phyloP scores from a whole-genome alignment of 2,329 filamentous ascomycete genomes.

The Penicillium sp. region DNA sequence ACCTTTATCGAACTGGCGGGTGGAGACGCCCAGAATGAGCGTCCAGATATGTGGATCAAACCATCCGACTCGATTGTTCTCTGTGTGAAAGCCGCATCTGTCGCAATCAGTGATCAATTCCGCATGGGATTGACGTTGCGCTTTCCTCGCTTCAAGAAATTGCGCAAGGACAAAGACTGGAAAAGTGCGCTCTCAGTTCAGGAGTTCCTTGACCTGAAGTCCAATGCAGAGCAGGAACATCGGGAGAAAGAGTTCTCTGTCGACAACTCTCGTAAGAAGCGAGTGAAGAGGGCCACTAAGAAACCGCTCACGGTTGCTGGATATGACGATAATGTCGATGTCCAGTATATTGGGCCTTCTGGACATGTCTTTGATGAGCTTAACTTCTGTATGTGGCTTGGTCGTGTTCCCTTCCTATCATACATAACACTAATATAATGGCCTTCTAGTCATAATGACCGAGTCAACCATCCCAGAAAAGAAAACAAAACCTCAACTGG shows the following conservation, averaged over 20 bases:
- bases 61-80: slow-evolving; percentile 85
- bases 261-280: slow-evolving; percentile 64
- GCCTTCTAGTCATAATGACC: slow-evolving; percentile 62
- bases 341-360: slow-evolving; percentile 57
- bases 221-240: slow-evolving; percentile 66
- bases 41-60: slow-evolving; percentile 89
- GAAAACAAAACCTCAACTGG: slow-evolving; percentile 75
- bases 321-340: slow-evolving; percentile 54
- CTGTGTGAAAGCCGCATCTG: slow-evolving; percentile 81
- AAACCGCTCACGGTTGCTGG: slow-evolving; percentile 75
- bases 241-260: slow-evolving; percentile 75
- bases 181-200: slow-evolving; percentile 72
- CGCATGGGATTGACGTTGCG: slow-evolving; percentile 74
- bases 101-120: slow-evolving; percentile 74
- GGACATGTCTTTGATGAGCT: slow-evolving; percentile 71
- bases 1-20: slow-evolving; percentile 80
- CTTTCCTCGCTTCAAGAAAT: slow-evolving; percentile 82
- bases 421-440: slow-evolving; percentile 9
- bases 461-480: slow-evolving; percentile 69
- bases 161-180: slow-evolving; percentile 85
- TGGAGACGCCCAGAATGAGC: slow-evolving; percentile 71
- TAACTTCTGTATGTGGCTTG: slow-evolving; percentile 62
- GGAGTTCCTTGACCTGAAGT: slow-evolving; percentile 72
- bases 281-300: slow-evolving; percentile 57
- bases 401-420: background rate